A percentile compares a stretch with the other conserved stretches of the same genome.
These are phyloP conservation scores for Uromyces viciae-fabae DNA, from an alignment of 1,284 basidiomycete species.

Conservation along the genomic window DNA sequence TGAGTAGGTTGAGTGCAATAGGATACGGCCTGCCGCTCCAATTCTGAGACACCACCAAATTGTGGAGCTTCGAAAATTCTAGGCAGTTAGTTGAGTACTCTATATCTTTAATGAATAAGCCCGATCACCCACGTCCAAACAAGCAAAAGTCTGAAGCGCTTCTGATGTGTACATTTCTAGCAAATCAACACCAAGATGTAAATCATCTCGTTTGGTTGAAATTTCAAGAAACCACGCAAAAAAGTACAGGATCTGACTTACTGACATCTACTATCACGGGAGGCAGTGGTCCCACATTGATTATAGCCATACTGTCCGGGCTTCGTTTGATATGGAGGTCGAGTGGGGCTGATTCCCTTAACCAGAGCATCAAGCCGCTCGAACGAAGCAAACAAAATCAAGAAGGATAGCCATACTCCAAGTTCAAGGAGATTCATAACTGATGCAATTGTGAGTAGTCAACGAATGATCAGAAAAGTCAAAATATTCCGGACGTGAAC, in stretches of 20 bases:
- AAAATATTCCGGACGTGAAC: too few species aligned
- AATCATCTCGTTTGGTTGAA: too few species aligned
- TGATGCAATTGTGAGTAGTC: too few species aligned
- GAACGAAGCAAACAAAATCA: not conserved
- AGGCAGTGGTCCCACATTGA: slow-evolving; percentile 20
- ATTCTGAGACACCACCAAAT: slow-evolving; percentile 36
- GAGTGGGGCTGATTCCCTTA: slow-evolving; percentile 18
- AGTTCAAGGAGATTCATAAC: too few species aligned
- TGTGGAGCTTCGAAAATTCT: slow-evolving; percentile 10
- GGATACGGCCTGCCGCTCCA: slow-evolving; percentile 27
- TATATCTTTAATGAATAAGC: too few species aligned
- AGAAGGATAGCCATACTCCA: too few species aligned
- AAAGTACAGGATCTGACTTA: not conserved
- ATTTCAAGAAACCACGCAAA: too few species aligned
- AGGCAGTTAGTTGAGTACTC: not conserved
- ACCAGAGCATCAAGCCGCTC: not conserved
- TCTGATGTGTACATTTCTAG: slow-evolving; percentile 25
- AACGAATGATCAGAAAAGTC: too few species aligned
- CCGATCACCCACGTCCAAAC: slow-evolving; percentile 21
- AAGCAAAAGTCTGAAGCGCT: slow-evolving; percentile 38
- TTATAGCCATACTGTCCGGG: slow-evolving; percentile 33
- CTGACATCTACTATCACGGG: slow-evolving; percentile 36
- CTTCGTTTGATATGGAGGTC: slow-evolving; percentile 24
- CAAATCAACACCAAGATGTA: too few species aligned
- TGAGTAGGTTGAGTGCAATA: slow-evolving; percentile 38